Base-by-base conservation (phyloP, 768 basidiomycete species). In the Artomyces pyxidatus region DNA sequence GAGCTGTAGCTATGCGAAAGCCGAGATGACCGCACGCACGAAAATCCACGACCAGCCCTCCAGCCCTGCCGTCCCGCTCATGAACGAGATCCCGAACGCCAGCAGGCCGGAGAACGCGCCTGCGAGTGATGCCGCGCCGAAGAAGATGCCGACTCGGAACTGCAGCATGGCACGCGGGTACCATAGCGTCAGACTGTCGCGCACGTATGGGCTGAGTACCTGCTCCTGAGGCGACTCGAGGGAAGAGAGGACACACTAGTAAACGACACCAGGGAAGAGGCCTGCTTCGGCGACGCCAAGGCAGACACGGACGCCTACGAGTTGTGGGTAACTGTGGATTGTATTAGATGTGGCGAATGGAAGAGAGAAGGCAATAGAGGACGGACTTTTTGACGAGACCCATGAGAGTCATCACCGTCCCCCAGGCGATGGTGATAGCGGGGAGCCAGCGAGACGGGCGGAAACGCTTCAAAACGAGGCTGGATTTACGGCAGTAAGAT, bases 401-500 rank as follows among this genome's bases (percentile, higher is more conserved):
- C 80, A 81, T 85, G 35, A 76, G 52, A 8, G 73, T 76, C 81
- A 79, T 78, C 42, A 85, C 68, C 7, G 72, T 65, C 0, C 84
- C 85, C 84, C 85, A 87, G 7, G 71, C 55, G 9, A 81, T 81
- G 51, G 78, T 80, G 40, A 86, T 81, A 12, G 73, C 74, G 0
- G 84, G 80, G 22, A 86, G 68, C 81, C 83, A 86, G 61, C 75
- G 73, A 4, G 83, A 85, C 8, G 85, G 85, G 25, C 77, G 72
- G 57, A 84, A 72, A 30, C 71, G 72, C 59, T 83, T 83, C 26
- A 85, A 65, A 6, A 82, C 74, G 37, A 83, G 55, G 57, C 58
- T 67, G 9, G 3, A 19, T 19, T 19, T 35, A 6, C 21, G 19
- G 26, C 5, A 47, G 9, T n/a, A 39, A 35, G 19, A 22, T 7